These are phyloP conservation scores for Cnidoscolus chayamansa DNA, from an alignment of 441 rosid genomes.

Conservation along the genomic window DNA sequence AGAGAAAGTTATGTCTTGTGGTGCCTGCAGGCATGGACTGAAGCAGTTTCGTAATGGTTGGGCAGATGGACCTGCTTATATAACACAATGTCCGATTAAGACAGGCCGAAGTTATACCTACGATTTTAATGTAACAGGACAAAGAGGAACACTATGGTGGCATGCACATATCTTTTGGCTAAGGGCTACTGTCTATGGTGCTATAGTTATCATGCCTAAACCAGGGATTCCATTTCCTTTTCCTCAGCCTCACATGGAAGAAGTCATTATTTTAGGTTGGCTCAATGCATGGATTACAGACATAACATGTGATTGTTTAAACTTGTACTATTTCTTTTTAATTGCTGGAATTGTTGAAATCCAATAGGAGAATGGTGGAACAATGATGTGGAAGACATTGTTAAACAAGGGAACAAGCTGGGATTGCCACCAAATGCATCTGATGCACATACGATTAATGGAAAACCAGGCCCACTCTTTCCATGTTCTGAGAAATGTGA, in stretches of 20 bases:
- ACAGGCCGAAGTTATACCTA: slow-evolving; percentile 35
- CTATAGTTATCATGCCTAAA: slow-evolving; percentile 59
- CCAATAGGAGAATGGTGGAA: slow-evolving; percentile 84
- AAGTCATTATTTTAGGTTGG: slow-evolving; percentile 47
- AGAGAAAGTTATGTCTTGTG: too few relatives aligned
- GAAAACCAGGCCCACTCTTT: slow-evolving; percentile 81
- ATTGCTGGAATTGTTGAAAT: not conserved
- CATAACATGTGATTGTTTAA: too few relatives aligned
- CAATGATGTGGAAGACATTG: slow-evolving; percentile 59
- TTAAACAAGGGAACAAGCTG: slow-evolving; percentile 47
- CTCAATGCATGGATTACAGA: too few relatives aligned
- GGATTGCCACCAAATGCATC: slow-evolving; percentile 64
- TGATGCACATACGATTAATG: slow-evolving; percentile 75
- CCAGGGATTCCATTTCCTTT: slow-evolving; percentile 60
- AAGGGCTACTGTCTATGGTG: slow-evolving; percentile 85
- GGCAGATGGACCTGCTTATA: slow-evolving; percentile 31
- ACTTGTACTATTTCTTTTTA: too few relatives aligned
- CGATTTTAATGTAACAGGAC: slow-evolving; percentile 62
- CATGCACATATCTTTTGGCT: slow-evolving; percentile 89
- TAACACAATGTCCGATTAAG: slow-evolving; percentile 23
- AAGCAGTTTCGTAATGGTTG: slow-evolving; percentile 25
- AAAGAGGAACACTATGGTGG: slow-evolving; percentile 90
- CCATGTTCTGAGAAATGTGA: slow-evolving; percentile 63
- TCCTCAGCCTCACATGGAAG: slow-evolving; percentile 48
- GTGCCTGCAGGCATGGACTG: slow-evolving; percentile 24